Percentiles rank a stretch among this genome's conserved stretches.
phyloP scores from a whole-genome alignment of 1,284 basidiomycete species.

The Moniliella sp. region DNA sequence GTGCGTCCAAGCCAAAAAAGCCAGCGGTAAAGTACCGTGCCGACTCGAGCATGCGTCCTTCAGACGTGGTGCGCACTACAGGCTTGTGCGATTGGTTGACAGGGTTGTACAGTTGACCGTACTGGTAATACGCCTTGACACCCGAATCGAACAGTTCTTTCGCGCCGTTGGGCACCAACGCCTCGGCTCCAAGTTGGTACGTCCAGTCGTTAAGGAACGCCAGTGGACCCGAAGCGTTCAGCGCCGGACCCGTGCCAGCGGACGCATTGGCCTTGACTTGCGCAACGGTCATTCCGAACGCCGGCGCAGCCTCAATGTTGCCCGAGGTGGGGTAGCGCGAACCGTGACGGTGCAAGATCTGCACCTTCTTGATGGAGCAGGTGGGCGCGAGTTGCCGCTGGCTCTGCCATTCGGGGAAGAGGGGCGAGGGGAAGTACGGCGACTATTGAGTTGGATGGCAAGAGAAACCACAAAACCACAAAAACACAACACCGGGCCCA shows the following conservation, averaged over 20 bases:
- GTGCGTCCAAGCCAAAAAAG: slow-evolving; percentile 14
- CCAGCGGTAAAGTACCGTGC: slow-evolving; percentile 44
- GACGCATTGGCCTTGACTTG: too few species aligned
- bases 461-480: too few species aligned
- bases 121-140: slow-evolving; percentile 23
- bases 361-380: too few species aligned
- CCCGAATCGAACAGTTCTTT: slow-evolving; percentile 42
- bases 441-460: too few species aligned
- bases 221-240: too few species aligned
- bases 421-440: too few species aligned
- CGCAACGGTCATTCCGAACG: slow-evolving; percentile 12
- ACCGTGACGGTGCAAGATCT: too few species aligned
- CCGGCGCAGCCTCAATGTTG: too few species aligned
- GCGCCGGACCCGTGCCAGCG: slow-evolving; percentile 39
- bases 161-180: slow-evolving; percentile 56
- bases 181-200: slow-evolving; percentile 44
- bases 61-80: slow-evolving; percentile 27
- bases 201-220: slow-evolving; percentile 51
- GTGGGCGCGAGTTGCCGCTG: too few species aligned
- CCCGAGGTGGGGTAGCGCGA: slow-evolving; percentile 25
- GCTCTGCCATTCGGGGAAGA: too few species aligned
- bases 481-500: too few species aligned
- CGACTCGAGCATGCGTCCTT: slow-evolving; percentile 62
- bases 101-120: slow-evolving; percentile 7
- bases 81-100: slow-evolving; percentile 1